These are phyloP conservation scores for Podospora pseudoanserina DNA, from an alignment of 495 filamentous ascomycete genomes.

Conservation along the genomic window DNA sequence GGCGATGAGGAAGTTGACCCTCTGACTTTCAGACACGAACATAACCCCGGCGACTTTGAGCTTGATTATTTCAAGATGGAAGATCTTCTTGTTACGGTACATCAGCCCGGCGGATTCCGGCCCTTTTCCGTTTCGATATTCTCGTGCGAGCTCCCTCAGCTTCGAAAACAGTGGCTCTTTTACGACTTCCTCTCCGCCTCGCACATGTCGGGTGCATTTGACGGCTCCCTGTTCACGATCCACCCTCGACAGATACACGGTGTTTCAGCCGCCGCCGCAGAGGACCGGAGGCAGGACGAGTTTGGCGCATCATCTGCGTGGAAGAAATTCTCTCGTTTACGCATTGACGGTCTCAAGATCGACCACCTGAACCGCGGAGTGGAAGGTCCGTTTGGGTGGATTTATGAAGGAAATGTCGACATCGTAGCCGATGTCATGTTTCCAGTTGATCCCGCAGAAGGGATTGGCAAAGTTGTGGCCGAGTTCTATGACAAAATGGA, in stretches of 20 bases:
- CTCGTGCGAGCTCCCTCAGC: slow-evolving; percentile 86
- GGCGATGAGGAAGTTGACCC: slow-evolving; percentile 71
- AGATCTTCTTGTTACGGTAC: slow-evolving; percentile 85
- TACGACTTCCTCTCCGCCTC: slow-evolving; percentile 96
- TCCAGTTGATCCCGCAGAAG: slow-evolving; percentile 78
- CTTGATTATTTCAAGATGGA: slow-evolving; percentile 94
- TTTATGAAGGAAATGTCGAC: slow-evolving; percentile 91
- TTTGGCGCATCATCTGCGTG: slow-evolving; percentile 54
- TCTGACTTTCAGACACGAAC: slow-evolving; percentile 79
- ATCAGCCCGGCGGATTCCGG: slow-evolving; percentile 85
- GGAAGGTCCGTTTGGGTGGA: slow-evolving; percentile 95
- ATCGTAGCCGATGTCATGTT: slow-evolving; percentile 95
- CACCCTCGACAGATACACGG: slow-evolving; percentile 89
- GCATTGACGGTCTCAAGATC: slow-evolving; percentile 90
- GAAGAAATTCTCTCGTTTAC: slow-evolving; percentile 89
- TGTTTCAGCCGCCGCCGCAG: slow-evolving; percentile 35
- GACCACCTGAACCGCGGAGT: slow-evolving; percentile 94
- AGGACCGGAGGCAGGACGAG: slow-evolving; percentile 44
- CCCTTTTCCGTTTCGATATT: slow-evolving; percentile 94
- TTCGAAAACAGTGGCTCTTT: slow-evolving; percentile 94
- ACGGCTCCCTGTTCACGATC: slow-evolving; percentile 94
- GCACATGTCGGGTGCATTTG: slow-evolving; percentile 92
- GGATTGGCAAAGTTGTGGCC: slow-evolving; percentile 84
- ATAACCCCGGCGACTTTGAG: slow-evolving; percentile 91
- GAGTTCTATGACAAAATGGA: slow-evolving; percentile 94